phyloP scores from a whole-genome alignment of 345 rosid species.

The Linum lewisii region DNA sequence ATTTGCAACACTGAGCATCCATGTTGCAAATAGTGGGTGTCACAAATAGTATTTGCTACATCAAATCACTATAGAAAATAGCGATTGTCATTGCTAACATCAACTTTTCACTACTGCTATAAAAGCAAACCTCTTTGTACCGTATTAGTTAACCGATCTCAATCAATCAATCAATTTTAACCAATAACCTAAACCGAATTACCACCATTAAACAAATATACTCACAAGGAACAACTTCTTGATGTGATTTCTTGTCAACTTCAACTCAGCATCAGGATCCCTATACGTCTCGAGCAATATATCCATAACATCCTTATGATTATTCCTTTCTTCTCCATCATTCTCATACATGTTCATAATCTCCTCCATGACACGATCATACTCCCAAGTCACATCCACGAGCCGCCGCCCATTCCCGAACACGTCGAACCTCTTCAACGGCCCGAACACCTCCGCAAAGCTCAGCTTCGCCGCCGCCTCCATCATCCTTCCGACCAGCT shows the following conservation, averaged over 20 bases:
- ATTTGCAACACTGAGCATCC: too few relatives aligned
- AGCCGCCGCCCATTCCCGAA: slow-evolving; percentile 36
- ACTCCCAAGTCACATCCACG: slow-evolving; percentile 16
- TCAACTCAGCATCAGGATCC: slow-evolving; percentile 38
- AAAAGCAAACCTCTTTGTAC: too few relatives aligned
- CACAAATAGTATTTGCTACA: too few relatives aligned
- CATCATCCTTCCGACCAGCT: slow-evolving; percentile 25
- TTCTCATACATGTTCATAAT: slow-evolving; percentile 33
- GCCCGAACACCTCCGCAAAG: slow-evolving; percentile 30
- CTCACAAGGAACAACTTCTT: slow-evolving; percentile 61
- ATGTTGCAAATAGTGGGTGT: too few relatives aligned
- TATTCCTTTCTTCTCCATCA: slow-evolving; percentile 10
- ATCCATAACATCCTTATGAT: slow-evolving; percentile 42
- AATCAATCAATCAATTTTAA: too few relatives aligned
- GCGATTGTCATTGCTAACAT: too few relatives aligned
- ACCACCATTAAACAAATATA: background rate
- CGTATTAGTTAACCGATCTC: too few relatives aligned
- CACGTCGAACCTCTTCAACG: slow-evolving; percentile 27
- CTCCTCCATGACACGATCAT: slow-evolving; percentile 28
- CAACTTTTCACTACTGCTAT: too few relatives aligned
- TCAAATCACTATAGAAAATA: too few relatives aligned
- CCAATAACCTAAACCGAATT: too few relatives aligned
- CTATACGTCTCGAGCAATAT: slow-evolving; percentile 50
- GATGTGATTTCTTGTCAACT: slow-evolving; percentile 49
- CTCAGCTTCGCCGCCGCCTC: slow-evolving; percentile 26